phyloP scores from a whole-genome alignment of 2,329 filamentous ascomycete species.

The Pezicula carpinea region DNA sequence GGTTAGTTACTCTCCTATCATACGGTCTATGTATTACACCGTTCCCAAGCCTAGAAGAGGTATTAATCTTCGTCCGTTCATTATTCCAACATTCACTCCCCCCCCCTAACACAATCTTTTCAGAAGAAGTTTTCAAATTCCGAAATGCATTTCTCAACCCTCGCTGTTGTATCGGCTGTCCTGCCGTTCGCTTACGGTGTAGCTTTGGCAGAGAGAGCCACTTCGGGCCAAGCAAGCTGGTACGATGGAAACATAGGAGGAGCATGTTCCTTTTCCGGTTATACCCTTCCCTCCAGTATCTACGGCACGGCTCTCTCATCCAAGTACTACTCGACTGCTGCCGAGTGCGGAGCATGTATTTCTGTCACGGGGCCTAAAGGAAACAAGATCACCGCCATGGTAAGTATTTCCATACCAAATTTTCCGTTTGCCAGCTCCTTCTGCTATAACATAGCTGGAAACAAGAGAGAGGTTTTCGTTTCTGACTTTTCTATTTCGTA shows the following conservation, averaged over 20 bases:
- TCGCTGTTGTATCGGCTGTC: neutral
- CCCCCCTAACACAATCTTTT: neutral
- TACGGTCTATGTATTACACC: too few relatives aligned
- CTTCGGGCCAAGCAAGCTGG: neutral
- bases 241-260: neutral
- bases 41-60: too few relatives aligned
- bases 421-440: neutral
- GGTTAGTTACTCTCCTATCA: too few relatives aligned
- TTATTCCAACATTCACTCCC: too few relatives aligned
- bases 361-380: neutral
- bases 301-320: neutral
- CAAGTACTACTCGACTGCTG: neutral
- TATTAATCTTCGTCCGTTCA: too few relatives aligned
- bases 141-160: neutral
- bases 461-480: neutral
- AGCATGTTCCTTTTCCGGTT: neutral
- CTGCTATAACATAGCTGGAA: too few relatives aligned
- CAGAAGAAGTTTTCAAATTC: neutral
- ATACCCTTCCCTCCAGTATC: neutral
- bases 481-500: neutral
- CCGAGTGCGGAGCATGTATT: neutral
- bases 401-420: neutral
- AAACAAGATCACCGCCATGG: conserved; percentile 2
- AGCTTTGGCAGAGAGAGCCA: neutral
- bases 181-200: neutral